Conservation (phyloP, 2,329 filamentous ascomycete genomes). For the Thielaviopsis cerberus region DNA sequence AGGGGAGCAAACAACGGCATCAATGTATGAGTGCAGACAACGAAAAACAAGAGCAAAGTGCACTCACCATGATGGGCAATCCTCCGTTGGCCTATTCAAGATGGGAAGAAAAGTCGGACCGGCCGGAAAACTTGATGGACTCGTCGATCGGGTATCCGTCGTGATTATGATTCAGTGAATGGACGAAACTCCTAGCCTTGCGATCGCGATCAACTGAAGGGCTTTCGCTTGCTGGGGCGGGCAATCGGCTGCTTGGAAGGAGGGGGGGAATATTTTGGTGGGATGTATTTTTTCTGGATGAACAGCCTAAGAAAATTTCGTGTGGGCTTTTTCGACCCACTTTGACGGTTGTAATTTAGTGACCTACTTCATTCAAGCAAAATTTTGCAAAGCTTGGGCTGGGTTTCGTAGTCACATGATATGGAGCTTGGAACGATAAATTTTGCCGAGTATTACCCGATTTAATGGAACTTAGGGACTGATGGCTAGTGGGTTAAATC, state of each 20-base stretch:
- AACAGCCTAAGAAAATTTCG: slow-evolving; percentile 6
- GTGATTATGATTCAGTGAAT: neutral
- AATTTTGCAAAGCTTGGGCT: neutral
- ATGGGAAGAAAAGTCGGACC: slow-evolving; percentile 6
- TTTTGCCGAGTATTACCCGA: neutral
- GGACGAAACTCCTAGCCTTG: slow-evolving; percentile 3
- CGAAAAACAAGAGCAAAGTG: neutral
- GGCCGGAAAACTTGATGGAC: neutral
- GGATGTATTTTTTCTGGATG: slow-evolving; percentile 6
- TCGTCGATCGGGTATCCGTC: slow-evolving; percentile 1
- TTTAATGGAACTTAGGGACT: neutral
- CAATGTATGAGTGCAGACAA: neutral
- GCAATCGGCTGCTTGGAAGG: slow-evolving; percentile 2
- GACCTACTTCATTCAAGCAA: neutral
- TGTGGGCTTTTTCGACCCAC: slow-evolving; percentile 7
- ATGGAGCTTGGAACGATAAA: neutral
- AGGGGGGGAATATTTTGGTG: slow-evolving; percentile 7
- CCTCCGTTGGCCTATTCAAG: slow-evolving; percentile 10
- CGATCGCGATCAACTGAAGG: slow-evolving; percentile 6
- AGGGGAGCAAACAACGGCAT: neutral
- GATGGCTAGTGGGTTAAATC: no score
- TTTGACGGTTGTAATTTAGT: neutral
- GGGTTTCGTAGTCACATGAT: neutral
- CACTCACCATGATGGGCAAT: slow-evolving; percentile 18
- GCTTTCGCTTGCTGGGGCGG: slow-evolving; percentile 9